Percentiles rank a stretch among this genome's conserved stretches.
phyloP scores from a whole-genome alignment of 2,329 filamentous ascomycete species.

The Fusarium incarnatum region DNA sequence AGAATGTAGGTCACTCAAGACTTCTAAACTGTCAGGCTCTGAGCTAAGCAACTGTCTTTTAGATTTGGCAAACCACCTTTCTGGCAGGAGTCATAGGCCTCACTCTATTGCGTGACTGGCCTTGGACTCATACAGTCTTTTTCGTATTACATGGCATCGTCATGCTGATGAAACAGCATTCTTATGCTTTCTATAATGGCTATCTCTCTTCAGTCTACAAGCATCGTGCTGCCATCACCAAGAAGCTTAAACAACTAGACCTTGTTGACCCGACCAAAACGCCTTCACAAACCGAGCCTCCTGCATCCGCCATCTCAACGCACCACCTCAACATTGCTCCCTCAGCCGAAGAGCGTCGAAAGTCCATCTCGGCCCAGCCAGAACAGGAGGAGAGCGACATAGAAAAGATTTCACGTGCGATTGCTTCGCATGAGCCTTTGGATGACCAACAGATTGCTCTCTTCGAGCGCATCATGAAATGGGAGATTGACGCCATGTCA shows the following conservation, averaged over 20 bases:
- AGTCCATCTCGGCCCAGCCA: conserved; percentile 52
- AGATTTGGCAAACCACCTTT: conserved; percentile 76
- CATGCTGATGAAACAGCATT: conserved; percentile 88
- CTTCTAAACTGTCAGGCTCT: background rate
- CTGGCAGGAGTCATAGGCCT: conserved; percentile 71
- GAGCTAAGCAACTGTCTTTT: background rate
- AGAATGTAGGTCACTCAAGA: conserved; percentile 63
- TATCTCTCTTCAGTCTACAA: conserved; percentile 72
- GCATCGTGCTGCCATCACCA: conserved; percentile 57
- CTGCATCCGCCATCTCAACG: conserved; percentile 57
- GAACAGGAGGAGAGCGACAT: conserved; percentile 63
- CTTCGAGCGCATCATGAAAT: conserved; percentile 74
- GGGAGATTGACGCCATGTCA: conserved; percentile 72
- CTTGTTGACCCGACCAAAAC: conserved; percentile 59
- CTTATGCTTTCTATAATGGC: conserved; percentile 83
- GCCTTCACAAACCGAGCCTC: conserved; percentile 57
- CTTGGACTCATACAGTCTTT: conserved; percentile 85
- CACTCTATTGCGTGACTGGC: conserved; percentile 79
- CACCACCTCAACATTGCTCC: conserved; percentile 58
- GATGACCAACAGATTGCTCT: conserved; percentile 70
- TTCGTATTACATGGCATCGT: conserved; percentile 79
- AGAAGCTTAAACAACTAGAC: conserved; percentile 68
- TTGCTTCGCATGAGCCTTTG: conserved; percentile 70
- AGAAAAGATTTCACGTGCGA: conserved; percentile 69
- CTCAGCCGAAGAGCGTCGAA: conserved; percentile 58